Evolutionary conservation across 2,329 filamentous ascomycete species (phyloP).

Genomic region (Fusarium piperis): DNA sequence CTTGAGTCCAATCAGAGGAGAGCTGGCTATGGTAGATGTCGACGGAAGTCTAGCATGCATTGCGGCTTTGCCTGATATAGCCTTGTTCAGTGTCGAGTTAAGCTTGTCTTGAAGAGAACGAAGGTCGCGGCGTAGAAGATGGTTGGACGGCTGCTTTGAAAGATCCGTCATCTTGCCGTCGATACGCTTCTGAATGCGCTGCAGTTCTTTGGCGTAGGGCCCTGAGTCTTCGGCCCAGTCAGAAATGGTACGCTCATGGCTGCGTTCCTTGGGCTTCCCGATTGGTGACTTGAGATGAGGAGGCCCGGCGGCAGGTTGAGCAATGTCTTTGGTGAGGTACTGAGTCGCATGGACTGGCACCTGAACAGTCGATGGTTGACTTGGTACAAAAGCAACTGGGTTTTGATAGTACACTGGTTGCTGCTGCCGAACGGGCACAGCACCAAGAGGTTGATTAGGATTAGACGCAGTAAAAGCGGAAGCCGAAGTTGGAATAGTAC

Average conservation of each 20-base stretch:
- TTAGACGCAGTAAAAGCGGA: slow-evolving; percentile 21
- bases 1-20: not conserved
- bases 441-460: slow-evolving; percentile 19
- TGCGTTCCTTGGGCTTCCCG: not conserved
- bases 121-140: slow-evolving; percentile 35
- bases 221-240: slow-evolving; percentile 7
- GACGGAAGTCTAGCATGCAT: not conserved
- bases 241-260: not conserved
- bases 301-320: not conserved
- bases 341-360: slow-evolving; percentile 19
- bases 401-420: slow-evolving; percentile 37
- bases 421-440: slow-evolving; percentile 20
- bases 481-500: slow-evolving; percentile 24
- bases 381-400: slow-evolving; percentile 30
- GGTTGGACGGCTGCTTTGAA: slow-evolving; percentile 34
- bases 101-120: slow-evolving; percentile 44
- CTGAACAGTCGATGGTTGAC: slow-evolving; percentile 4
- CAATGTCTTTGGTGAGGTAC: slow-evolving; percentile 1
- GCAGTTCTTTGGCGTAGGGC: slow-evolving; percentile 33
- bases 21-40: not conserved
- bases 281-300: not conserved
- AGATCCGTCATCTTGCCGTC: slow-evolving; percentile 41
- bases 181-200: slow-evolving; percentile 41
- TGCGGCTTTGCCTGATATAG: slow-evolving; percentile 21
- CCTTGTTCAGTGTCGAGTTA: slow-evolving; percentile 44